Base-by-base conservation (phyloP, 2,329 filamentous ascomycete species). In the Arthrobotrys megalospora region DNA sequence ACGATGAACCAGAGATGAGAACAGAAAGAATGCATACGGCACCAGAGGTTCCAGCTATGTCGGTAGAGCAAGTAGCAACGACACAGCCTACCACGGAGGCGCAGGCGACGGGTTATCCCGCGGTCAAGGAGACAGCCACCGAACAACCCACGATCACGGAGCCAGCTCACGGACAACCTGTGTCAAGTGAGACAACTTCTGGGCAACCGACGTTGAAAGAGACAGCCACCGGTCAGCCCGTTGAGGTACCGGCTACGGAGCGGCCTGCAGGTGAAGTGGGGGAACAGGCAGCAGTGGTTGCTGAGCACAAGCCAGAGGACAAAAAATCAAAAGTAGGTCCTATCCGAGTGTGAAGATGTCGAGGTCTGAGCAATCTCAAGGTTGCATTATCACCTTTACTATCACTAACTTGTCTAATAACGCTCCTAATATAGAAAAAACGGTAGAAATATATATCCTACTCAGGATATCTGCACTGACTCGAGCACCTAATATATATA, bases 11-110 rank as follows among this genome's bases (percentile, higher is more conserved):
- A 10, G 64, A 65, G 38, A 43, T 55, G 41, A 62, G 47, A 6
- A 24, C 47, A 24, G 64, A 48, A 38, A 65, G 72, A 24, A 67
- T 65, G 36, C 65, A 65, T 36, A 63, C 62, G 11, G 70, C 70
- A 24, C 62, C 72, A 21, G 55, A 76, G 28, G 28, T 70, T 21
- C 72, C 64, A 34, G 36, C 6, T 16, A 67, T 53, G 34, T 21
- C 47, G n/a, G 48, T 34, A 11, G 41, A 64, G 7, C 60, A 64
- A 43, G 10, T 24, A 10, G 34, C 10, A 60, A 16, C 36, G 19
- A 12, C 11, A 60, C 55, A 60, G 36, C 19, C 55, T 43, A 41
- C 36, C 19, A 60, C 52, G 2, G 24, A 47, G 50, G 19, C 28
- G 41, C 45, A 21, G 62, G 24, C 12, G 50, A 48, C 52, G 43